Evolutionary conservation across 495 filamentous ascomycete species (phyloP), one percentile per base, ranked within the genome.

Genomic region (Trichoderma parareesei): DNA sequence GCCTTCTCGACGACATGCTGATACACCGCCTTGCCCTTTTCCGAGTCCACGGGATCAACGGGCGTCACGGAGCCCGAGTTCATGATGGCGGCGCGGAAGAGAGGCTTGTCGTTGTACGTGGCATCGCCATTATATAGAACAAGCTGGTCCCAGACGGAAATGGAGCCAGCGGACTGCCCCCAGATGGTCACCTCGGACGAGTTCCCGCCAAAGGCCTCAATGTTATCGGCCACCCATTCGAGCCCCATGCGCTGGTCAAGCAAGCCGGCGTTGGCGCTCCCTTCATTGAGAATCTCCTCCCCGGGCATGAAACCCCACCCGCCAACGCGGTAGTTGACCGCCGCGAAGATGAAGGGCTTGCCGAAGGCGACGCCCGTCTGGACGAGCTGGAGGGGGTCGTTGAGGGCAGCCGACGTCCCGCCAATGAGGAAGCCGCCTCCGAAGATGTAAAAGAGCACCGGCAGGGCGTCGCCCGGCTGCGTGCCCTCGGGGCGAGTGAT

Each of bases 361-460:
- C 35, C 44, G 33, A 64, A 33, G 5, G 37, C 11, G 9, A 64
- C 20, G 27, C 43, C 27, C 7, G 33, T 46, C 43, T 35, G 4
- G 43, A 64, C 33, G 11, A 64, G 7, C 13, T 64, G 38, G 20
- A 2, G 13, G 14, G 38, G 38, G 18, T 64, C 44, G 13, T 27
- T 27, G 2, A 48, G 8, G 5, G 27, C 20, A 71, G 5, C 78
- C 77, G 70, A 81, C 76, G 81, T 84, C 0, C 80, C 81, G 3
- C 88, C 88, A 4, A 85, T 70, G 68, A 88, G 83, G 67, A 88
- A 89, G 1, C 79, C 84, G 33, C 88, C 87, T 40, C 87, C 87
- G 69, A 82, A 87, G 46, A 91, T 89, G 84, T 86, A 90, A 8
- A 88, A 77, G 53, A 87, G 73, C 20, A 90, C 83, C 0, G 88